A percentile compares a stretch with the other conserved stretches of the same genome.
Conservation (phyloP, 2,329 filamentous ascomycete species). For the Aspergillus texensis region DNA sequence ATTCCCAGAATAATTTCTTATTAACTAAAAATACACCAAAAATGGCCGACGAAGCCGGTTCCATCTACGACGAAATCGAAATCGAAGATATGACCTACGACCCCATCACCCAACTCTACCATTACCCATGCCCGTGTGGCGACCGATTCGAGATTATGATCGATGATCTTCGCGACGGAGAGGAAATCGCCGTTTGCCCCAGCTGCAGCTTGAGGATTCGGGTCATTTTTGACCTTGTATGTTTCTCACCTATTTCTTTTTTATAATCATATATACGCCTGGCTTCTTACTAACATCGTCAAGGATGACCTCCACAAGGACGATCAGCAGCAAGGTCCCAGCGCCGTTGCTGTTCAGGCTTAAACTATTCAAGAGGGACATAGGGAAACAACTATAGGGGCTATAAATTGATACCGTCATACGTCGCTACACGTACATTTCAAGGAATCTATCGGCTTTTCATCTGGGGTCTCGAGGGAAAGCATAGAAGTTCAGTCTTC, state of each 20-base stretch:
- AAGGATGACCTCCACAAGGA: constrained; percentile 57
- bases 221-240: constrained; percentile 86
- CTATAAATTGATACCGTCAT: background rate
- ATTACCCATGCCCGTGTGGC: constrained; percentile 96
- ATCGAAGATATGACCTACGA: constrained; percentile 99
- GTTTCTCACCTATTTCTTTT: constrained; percentile 32
- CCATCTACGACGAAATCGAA: constrained; percentile 96
- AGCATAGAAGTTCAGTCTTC: background rate
- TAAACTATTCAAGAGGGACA: constrained; percentile 28
- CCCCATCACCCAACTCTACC: constrained; percentile 78
- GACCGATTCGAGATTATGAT: constrained; percentile 93
- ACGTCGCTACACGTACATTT: background rate
- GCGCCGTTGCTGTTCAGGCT: constrained; percentile 43
- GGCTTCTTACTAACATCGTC: constrained; percentile 6
- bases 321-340: constrained; percentile 33
- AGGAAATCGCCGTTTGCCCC: constrained; percentile 95
- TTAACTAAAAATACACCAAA: constrained; percentile 19
- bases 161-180: constrained; percentile 79
- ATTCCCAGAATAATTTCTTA: background rate
- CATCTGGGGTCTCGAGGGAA: background rate
- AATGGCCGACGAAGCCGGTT: constrained; percentile 67
- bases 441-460: background rate
- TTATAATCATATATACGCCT: background rate
- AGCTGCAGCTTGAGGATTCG: constrained; percentile 96
- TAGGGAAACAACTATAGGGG: background rate